Base-by-base conservation (phyloP, 805 yeast species). In the Huiozyma sinensis region DNA sequence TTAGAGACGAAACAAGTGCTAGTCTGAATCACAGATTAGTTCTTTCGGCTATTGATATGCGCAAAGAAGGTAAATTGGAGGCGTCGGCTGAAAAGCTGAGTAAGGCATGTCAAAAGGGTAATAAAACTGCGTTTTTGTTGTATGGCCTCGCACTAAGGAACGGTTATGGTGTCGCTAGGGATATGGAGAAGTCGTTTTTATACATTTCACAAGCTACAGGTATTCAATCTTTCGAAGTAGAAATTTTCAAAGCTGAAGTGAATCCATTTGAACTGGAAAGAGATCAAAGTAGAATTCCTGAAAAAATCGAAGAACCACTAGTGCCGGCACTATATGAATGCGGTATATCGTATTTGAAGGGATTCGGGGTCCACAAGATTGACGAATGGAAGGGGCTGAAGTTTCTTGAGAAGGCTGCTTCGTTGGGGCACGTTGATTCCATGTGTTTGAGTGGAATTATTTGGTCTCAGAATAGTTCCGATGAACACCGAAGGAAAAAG, bases 51-150 rank as follows among this genome's bases (percentile, higher is more conserved):
- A 61, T 69, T 7, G 69, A 70, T 12, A 63, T 77, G 40, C 68
- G 83, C 43, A 71, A 71, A 35, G 61, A 71, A 31, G 86, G 85
- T 1, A 74, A 79, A 42, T 72, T 76, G 33, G 70, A 78, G 39
- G 90, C 81, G 53, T 81, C 87, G 3, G 72, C 88, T 1, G 76
- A 79, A 52, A 84, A 79, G 50, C 64, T 84, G 44, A 79, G 76
- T 49, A 67, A 72, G 30, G 83, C 85, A 1, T 82, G 89, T 5
- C 68, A 69, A 44, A 61, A 67, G n/a, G 83, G 85, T 6, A 70
- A 73, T 49, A 69, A 67, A 48, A 75, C 79, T 38, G 94, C 88
- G 1, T 81, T 77, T 81, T 68, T 77, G 39, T 57, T 81, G 30
- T 83, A 82, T 53, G 85, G 86, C 0, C 58, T 81, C 50, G 81